Percentiles rank a stretch among this genome's conserved stretches.
Conservation (phyloP, 2,329 filamentous ascomycete genomes). For the Calonectria pseudoreteaudii region DNA sequence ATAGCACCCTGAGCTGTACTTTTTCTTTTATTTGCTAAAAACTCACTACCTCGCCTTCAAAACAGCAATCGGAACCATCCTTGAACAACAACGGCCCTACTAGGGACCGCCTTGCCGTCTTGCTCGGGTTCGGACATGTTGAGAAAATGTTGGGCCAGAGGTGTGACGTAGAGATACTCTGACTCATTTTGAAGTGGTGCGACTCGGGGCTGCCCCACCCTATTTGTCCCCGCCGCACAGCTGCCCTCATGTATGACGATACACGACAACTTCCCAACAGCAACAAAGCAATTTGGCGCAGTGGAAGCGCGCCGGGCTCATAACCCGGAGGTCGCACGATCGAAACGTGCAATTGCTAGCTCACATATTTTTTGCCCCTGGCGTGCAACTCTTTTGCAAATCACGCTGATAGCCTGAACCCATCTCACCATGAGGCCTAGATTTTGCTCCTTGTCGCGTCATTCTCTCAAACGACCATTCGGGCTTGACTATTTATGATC, state of each 20-base stretch:
- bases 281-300: constrained; percentile 23
- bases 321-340: constrained; percentile 28
- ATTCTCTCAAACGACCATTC: neutral
- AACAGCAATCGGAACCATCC: neutral
- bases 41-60: neutral
- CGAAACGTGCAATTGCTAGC: constrained; percentile 44
- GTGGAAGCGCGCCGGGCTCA: constrained; percentile 27
- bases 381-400: constrained; percentile 25
- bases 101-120: neutral
- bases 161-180: neutral
- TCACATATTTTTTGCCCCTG: constrained; percentile 21
- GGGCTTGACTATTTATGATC: neutral
- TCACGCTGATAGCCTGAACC: neutral
- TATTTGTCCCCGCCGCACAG: neutral
- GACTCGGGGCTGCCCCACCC: neutral
- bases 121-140: neutral
- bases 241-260: neutral
- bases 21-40: neutral
- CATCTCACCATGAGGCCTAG: neutral
- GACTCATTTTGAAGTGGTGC: neutral
- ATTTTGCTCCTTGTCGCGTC: neutral
- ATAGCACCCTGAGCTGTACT: neutral
- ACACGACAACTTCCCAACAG: neutral
- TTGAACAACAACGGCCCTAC: neutral
- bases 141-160: neutral